Evolutionary conservation across 495 filamentous ascomycete genomes (phyloP).

Genomic region (Glonium stellatum): DNA sequence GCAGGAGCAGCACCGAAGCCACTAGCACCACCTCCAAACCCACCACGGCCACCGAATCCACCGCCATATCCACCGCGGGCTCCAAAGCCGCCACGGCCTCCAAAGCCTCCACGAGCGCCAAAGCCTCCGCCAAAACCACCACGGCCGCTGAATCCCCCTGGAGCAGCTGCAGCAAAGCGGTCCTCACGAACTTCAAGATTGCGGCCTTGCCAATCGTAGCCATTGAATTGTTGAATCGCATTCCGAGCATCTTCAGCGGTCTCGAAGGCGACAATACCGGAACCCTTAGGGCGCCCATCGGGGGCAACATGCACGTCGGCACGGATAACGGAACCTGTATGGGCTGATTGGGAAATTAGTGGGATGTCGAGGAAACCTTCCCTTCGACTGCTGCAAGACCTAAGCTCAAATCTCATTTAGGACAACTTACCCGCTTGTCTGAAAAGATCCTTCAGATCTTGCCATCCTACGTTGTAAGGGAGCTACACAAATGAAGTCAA

Average conservation of each 20-base stretch:
- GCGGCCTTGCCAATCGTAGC: constrained; percentile 97
- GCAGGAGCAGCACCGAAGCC: constrained; percentile 38
- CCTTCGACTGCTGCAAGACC: constrained; percentile 1
- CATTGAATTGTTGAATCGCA: constrained; percentile 94
- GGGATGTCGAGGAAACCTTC: not conserved
- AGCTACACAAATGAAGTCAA: constrained; percentile 58
- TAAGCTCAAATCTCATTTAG: not conserved
- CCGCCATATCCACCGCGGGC: constrained; percentile 36
- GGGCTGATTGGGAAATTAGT: constrained; percentile 37
- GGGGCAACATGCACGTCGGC: constrained; percentile 91
- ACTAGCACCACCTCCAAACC: constrained; percentile 33
- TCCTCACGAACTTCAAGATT: constrained; percentile 92
- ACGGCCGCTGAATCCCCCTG: constrained; percentile 50
- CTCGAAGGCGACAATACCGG: constrained; percentile 95
- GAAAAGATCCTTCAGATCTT: constrained; percentile 98
- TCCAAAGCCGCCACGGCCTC: constrained; percentile 41
- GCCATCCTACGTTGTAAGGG: constrained; percentile 96
- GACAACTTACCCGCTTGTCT: constrained; percentile 82
- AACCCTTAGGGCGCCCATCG: constrained; percentile 90
- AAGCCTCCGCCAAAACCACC: constrained; percentile 39
- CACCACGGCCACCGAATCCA: constrained; percentile 34
- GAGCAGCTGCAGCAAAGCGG: constrained; percentile 69
- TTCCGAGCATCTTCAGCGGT: constrained; percentile 88
- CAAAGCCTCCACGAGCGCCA: constrained; percentile 43
- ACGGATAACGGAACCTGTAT: constrained; percentile 77